These are phyloP conservation scores for Lathyrus tuberosus DNA, from an alignment of 306 rosid genomes.

Conservation along the genomic window DNA sequence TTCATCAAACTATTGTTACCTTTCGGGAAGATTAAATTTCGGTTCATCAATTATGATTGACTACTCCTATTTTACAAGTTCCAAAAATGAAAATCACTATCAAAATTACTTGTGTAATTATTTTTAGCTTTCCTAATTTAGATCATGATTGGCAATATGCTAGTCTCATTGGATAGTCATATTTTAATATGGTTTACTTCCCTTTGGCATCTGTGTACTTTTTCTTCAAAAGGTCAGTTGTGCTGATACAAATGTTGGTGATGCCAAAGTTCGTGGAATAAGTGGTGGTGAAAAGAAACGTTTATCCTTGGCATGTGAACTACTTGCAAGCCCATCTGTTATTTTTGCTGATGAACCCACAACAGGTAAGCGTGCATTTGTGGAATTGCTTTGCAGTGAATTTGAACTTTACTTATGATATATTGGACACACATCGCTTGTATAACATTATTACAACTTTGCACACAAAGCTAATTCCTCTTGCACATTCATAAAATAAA, in stretches of 20 bases:
- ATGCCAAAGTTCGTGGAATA: constrained; percentile 85
- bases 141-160: constrained; percentile 32
- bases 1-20: neutral
- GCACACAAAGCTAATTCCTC: neutral
- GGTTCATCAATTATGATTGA: constrained; percentile 11
- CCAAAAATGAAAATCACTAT: constrained; percentile 22
- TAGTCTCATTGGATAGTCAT: constrained; percentile 2
- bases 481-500: neutral
- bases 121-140: constrained; percentile 31
- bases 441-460: constrained; percentile 13
- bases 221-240: constrained; percentile 72
- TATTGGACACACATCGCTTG: neutral
- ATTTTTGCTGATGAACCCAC: constrained; percentile 97
- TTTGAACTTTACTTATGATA: constrained; percentile 19
- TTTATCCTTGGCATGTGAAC: constrained; percentile 84
- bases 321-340: constrained; percentile 91
- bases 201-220: constrained; percentile 31
- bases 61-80: constrained; percentile 6
- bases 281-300: constrained; percentile 98
- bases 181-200: constrained; percentile 38
- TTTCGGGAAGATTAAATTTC: constrained; percentile 6
- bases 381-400: constrained; percentile 24
- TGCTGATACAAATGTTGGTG: constrained; percentile 90
- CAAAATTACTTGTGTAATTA: constrained; percentile 23
- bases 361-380: constrained; percentile 59